Evolutionary conservation across 495 filamentous ascomycete genomes (phyloP), one percentile per base, ranked within the genome.

Genomic region (Barbatosphaeria neglecta): DNA sequence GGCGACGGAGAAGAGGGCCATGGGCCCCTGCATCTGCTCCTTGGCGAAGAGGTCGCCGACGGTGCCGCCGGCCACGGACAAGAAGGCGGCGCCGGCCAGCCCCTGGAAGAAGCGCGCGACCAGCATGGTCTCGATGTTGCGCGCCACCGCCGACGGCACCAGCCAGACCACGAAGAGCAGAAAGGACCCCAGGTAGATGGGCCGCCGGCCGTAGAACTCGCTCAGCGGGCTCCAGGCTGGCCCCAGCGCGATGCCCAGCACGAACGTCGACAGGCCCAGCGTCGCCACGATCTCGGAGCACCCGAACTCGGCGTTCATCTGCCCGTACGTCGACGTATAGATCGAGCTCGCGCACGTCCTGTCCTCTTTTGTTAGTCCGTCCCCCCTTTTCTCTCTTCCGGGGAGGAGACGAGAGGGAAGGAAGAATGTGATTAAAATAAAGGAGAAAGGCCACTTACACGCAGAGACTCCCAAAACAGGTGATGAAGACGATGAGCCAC

Each of bases 261-360:
- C 86, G 50, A 85, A 92, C 11, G 82, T 69, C 0, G 86, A 88
- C 48, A 96, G 58, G 2, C 90, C 90, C 13, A 94, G 55, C 5
- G 86, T 88, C 9, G 86, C 84, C 22, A 93, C 73, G 31, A 84
- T 62, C 38, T 77, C 75, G 0, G 83, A 81, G 48, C 75, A 73
- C 41, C 74, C 57, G 54, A 93, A 93, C 40, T 93, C 85, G n/a
- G 63, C 60, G 44, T 78, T 83, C 56, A 95, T 72, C 60, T 95
- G 89, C n/a, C 31, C 57, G 62, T 96, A 97, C 0, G 84, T 93
- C 8, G 77, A 77, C 2, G 88, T 90, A 58, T 98, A 96, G 56
- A 94, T 80, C 1, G 88, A 90, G 18, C 85, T 90, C 2, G 87
- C 77, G 60, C 86, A 90, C 6, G 90, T 96, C 42, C 86, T 90